Evolutionary conservation across 2,329 filamentous ascomycete genomes (phyloP).

Genomic region (Aspergillus fumigatiaffinis): DNA sequence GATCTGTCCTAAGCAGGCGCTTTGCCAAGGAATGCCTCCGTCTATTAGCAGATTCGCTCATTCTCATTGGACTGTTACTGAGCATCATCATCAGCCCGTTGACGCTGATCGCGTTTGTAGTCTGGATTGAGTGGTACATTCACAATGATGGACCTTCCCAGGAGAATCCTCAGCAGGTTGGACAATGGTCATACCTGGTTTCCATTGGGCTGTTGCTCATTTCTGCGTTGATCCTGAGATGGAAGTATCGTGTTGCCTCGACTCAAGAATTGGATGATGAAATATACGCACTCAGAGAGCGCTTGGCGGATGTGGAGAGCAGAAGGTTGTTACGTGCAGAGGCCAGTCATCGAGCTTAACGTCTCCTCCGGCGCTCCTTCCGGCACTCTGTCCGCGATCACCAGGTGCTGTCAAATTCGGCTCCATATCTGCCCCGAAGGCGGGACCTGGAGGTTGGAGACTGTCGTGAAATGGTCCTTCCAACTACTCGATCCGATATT

Average conservation of each 20-base stretch:
- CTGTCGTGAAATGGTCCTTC: not conserved
- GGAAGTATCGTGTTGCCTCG: slow-evolving; percentile 26
- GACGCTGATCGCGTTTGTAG: slow-evolving; percentile 28
- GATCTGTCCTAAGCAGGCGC: slow-evolving; percentile 7
- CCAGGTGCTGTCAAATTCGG: not conserved
- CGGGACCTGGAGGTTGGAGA: not conserved
- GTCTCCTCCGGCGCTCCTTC: too few relatives aligned
- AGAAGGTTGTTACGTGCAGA: slow-evolving; percentile 2
- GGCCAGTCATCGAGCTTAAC: too few relatives aligned
- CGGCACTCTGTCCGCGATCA: not conserved
- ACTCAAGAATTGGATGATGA: slow-evolving; percentile 25
- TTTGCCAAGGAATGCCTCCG: slow-evolving; percentile 9
- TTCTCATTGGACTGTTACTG: slow-evolving; percentile 19
- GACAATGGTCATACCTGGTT: slow-evolving; percentile 28
- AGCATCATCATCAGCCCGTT: slow-evolving; percentile 30
- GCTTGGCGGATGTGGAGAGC: not conserved
- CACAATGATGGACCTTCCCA: slow-evolving; percentile 24
- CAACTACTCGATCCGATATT: not conserved
- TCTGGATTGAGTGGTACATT: slow-evolving; percentile 32
- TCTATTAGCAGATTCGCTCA: slow-evolving; percentile 8
- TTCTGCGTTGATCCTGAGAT: slow-evolving; percentile 23
- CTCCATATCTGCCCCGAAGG: not conserved
- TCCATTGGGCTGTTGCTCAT: slow-evolving; percentile 26
- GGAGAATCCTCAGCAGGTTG: slow-evolving; percentile 28
- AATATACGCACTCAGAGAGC: slow-evolving; percentile 20